Base-by-base conservation (phyloP, 495 filamentous ascomycete genomes). In the Penicillium taxi region DNA sequence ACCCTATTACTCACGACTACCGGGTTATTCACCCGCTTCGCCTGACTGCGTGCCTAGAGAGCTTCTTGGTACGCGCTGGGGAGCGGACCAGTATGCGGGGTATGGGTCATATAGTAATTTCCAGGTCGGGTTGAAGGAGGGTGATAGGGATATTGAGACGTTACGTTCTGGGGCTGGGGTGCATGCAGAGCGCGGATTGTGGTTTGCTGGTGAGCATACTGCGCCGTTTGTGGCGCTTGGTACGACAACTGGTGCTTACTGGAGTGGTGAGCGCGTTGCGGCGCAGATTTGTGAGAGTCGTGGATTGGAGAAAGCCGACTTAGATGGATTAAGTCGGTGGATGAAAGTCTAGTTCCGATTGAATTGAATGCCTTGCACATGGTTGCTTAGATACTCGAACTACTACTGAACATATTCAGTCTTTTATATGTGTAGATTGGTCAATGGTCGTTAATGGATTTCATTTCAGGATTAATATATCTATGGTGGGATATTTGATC, bases 201-300 rank as follows among this genome's bases (percentile, higher is more conserved):
- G 89, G 89, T 75, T 96, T 47, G 91, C 90, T 1, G 90, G 90
- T 0, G 90, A 98, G 58, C 91, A 96, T 63, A 94, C 89, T 18
- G 78, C 86, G 17, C 90, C 90, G 18, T 93, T 94, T 58, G 77
- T 89, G 13, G 86, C 84, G 11, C 56, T 94, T 33, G 89, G 89
- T 1, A 95, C 88, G 6, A 82, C 78, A 8, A 89, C 86, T 2
- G 89, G 89, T 2, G 89, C 89, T 8, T 96, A 86, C 44, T 94
- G 86, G 87, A 87, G 84, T 56, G 90, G 90, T 1, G 85, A 96
- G 61, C 71, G 71, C 5, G 84, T 84, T 21, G 89, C 73, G 9
- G 72, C 61, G 45, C 74, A 81, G 57, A 69, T 95, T 18, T 61
- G 70, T 34, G 53, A 51, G 32, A 23, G 51, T 5, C 53, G 60